Base-by-base conservation (phyloP, 805 yeast species). In the Kuraishia hungarica region DNA sequence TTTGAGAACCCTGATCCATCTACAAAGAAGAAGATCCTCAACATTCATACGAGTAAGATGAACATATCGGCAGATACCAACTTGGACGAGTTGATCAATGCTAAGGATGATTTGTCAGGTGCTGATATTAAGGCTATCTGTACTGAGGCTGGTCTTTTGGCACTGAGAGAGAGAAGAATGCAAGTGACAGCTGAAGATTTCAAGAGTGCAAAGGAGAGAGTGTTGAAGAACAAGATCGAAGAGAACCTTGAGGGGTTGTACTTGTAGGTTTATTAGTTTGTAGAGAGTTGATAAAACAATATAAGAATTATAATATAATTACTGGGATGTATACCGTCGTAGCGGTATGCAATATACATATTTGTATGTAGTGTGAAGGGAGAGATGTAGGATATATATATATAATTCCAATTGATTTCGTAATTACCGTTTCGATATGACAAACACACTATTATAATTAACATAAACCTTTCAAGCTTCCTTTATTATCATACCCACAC, bases 121-220 rank as follows among this genome's bases (percentile, higher is more conserved):
- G 98, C 98, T 2, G 98, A 93, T 71, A 94, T 93, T 62, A 93
- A 93, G 74, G 98, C 97, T 55, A 90, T 93, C 60, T 91, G 97
- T 70, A 92, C 98, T 1, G 98, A 93, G 70, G 97, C 98, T 1
- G 98, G 98, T 55, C 79, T 93, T 73, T 80, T 91, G 66, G 98
- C 98, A 1, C 77, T 93, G 67, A 85, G 98, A 72, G 98, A 93
- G 71, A 86, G 98, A 72, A 83, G 98, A 74, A 93, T 93, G 97
- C 96, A 91, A 74, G 98, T 93, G 47, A 89, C 93, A 39, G 94
- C 92, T 28, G 89, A 88, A 58, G 99, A 93, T 69, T 93, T 93
- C 76, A 86, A 87, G 70, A 84, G 84, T 61, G 99, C 97, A 15
- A 88, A 91, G 75, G 98, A 93, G 71, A 83, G 97, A 64, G 96